phyloP scores from a whole-genome alignment of 495 filamentous ascomycete species.

The Daldinia vernicosa region DNA sequence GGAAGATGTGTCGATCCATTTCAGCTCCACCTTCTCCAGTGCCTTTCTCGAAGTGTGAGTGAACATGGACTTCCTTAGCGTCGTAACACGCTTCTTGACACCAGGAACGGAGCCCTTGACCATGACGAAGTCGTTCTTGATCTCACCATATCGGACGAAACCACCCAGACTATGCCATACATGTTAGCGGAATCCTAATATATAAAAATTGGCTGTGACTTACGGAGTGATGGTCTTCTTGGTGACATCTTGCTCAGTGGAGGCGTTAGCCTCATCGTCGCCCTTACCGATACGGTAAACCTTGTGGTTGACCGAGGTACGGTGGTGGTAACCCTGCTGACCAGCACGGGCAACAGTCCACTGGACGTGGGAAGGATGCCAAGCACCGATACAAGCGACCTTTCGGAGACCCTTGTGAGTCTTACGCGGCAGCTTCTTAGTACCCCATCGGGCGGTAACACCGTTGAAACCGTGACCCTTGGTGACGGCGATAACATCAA shows the following conservation, averaged over 20 bases:
- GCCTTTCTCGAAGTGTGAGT: conserved; percentile 92
- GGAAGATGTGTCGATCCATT: conserved; percentile 99
- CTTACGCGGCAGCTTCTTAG: conserved; percentile 99
- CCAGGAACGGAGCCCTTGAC: conserved; percentile 97
- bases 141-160: conserved; percentile 98
- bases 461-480: conserved; percentile 99
- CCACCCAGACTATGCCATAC: conserved; percentile 82
- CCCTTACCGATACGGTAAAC: conserved; percentile 98
- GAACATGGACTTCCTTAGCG: conserved; percentile 99
- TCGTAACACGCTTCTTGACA: conserved; percentile 99
- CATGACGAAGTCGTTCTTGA: conserved; percentile 99
- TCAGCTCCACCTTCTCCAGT: conserved; percentile 98
- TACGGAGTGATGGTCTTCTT: conserved; percentile 99
- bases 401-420: conserved; percentile 99
- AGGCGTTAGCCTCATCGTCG: conserved; percentile 85
- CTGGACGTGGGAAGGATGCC: conserved; percentile 99
- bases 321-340: conserved; percentile 99
- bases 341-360: conserved; percentile 99
- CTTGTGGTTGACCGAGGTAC: conserved; percentile 99
- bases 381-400: conserved; percentile 99
- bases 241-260: conserved; percentile 94
- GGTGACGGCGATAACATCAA: conserved; percentile 99
- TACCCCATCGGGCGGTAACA: conserved; percentile 98
- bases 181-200: conserved; percentile 29
- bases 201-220: conserved; percentile 55